These are phyloP conservation scores for Neurospora sp. DNA, from an alignment of 495 filamentous ascomycete species.

Conservation along the genomic window DNA sequence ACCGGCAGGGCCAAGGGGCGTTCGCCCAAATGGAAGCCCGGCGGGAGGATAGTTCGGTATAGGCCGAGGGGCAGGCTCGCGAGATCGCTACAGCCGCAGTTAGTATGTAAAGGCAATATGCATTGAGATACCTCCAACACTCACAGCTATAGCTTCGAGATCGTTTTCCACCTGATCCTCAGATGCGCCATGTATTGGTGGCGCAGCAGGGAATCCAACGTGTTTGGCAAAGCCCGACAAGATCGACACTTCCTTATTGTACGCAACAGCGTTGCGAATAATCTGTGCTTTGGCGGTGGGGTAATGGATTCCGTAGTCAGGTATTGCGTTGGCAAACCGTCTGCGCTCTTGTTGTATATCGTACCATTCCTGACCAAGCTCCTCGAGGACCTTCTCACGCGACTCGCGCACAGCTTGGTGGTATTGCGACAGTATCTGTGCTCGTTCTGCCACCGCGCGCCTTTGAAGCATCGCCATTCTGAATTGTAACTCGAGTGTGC, in stretches of 20 bases:
- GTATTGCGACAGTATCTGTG: conserved; percentile 76
- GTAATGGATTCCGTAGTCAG: conserved; percentile 67
- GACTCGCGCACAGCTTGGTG: conserved; percentile 73
- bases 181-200: conserved; percentile 60
- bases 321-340: conserved; percentile 68
- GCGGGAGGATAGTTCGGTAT: conserved; percentile 9
- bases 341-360: conserved; percentile 84
- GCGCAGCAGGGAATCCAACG: conserved; percentile 92
- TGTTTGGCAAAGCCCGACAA: conserved; percentile 87
- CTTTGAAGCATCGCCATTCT: conserved; percentile 59
- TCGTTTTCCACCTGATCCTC: conserved; percentile 73
- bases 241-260: conserved; percentile 87
- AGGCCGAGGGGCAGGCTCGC: conserved; percentile 20
- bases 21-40: conserved; percentile 27
- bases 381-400: conserved; percentile 67
- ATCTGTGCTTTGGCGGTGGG: conserved; percentile 60
- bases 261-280: conserved; percentile 68
- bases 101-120: neutral
- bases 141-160: conserved; percentile 80
- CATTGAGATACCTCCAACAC: conserved; percentile 18
- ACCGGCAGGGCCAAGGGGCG: conserved; percentile 50
- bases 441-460: conserved; percentile 65
- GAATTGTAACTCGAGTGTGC: conserved; percentile 59
- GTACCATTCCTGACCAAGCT: conserved; percentile 77
- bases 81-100: conserved; percentile 20